Evolutionary conservation across 768 basidiomycete species (phyloP), one percentile per base, ranked within the genome.

Genomic region (Mycena amicta): DNA sequence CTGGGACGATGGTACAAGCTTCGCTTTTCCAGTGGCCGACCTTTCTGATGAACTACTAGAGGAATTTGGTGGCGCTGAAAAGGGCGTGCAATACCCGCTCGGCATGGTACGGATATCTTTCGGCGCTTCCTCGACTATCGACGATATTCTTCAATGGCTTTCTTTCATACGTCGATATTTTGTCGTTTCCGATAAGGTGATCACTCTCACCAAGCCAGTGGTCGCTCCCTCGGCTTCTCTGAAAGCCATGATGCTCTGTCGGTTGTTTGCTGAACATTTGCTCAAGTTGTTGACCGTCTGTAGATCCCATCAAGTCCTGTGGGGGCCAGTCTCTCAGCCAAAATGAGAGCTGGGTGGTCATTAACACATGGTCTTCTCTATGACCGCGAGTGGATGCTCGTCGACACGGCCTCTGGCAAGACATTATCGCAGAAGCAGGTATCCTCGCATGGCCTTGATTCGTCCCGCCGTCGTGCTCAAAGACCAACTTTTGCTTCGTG

Each of bases 291-390:
- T 53, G 12, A 51, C 29, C 13, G 16, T 28, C 46, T 26, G 8
- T 53, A 65, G 63, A 65, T 53, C 63, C 63, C 11, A 65, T 65
- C 33, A 65, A 65, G 59, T 65, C 63, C 3, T 65, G 63, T 28
- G 63, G 33, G 6, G 63, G 63, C 3, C 63, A 65, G 29, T 53
- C 54, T 13, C 53, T 65, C n/a, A n/a, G n/a, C n/a, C n/a, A n/a
- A n/a, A n/a, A n/a, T 13, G 39, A 25, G 28, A 65, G 53, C n/a
- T 65, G 59, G 57, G 45, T 59, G 49, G 40, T 65, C 57, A 4
- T 53, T 12, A 25, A 53, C 15, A 61, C 57, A 22, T n/a, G 63
- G 63, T 13, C 60, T 65, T 25, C 25, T 58, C 20, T 62, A 61
- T 25, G 63, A 65, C 30, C 63, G 63, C 57, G 60, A 65, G 43